These are phyloP conservation scores for Achlya hypogyna DNA, from an alignment of 352 stramenopile genomes.

Conservation along the genomic window DNA sequence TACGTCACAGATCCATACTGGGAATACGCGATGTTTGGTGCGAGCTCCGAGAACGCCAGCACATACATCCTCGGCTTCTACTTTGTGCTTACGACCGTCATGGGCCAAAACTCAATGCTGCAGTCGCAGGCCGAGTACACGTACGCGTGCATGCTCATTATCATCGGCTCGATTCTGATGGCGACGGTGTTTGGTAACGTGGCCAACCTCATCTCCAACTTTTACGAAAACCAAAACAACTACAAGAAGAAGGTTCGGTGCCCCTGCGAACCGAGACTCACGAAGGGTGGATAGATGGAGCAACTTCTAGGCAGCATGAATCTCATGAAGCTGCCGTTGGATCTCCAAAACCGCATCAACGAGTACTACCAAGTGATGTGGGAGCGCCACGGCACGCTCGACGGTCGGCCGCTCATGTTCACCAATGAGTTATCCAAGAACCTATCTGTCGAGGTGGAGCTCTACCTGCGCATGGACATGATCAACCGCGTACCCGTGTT, in stretches of 20 bases:
- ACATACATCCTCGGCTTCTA: conserved; percentile 66
- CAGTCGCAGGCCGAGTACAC: conserved; percentile 61
- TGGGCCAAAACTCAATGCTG: conserved; percentile 73
- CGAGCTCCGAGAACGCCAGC: conserved; percentile 13
- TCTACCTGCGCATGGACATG: conserved; percentile 82
- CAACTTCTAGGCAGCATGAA: conserved; percentile 80
- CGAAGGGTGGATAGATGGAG: conserved; percentile 35
- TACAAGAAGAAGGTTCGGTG: conserved; percentile 56
- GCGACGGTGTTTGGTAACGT: conserved; percentile 83
- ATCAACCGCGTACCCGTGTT: conserved; percentile 82
- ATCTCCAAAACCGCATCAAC: conserved; percentile 77
- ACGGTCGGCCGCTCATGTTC: conserved; percentile 64
- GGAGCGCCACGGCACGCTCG: conserved; percentile 71
- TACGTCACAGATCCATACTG: background rate
- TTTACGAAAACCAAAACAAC: conserved; percentile 75
- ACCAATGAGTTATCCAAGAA: conserved; percentile 73
- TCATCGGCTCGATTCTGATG: conserved; percentile 69
- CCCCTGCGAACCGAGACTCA: background rate
- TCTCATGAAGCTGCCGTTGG: conserved; percentile 64
- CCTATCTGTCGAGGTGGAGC: conserved; percentile 71
- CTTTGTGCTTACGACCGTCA: conserved; percentile 54
- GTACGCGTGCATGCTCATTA: conserved; percentile 60
- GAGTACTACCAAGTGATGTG: conserved; percentile 84
- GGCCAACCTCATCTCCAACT: conserved; percentile 82
- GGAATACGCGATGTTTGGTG: background rate